phyloP scores from a whole-genome alignment of 768 basidiomycete species.

The Termitomyces sp. region DNA sequence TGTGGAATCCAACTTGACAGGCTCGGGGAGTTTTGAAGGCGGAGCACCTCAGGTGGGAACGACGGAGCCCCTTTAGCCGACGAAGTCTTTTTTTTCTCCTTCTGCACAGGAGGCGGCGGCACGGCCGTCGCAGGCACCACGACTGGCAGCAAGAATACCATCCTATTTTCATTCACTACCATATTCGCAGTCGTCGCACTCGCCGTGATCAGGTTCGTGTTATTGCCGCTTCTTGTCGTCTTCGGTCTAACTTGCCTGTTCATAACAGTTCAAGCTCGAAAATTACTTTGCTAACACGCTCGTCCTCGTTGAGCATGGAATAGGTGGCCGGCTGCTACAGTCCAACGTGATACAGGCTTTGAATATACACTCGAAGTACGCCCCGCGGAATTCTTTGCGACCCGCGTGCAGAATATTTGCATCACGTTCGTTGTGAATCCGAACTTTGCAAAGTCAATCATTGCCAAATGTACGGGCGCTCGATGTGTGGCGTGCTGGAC shows the following conservation, averaged over 20 bases:
- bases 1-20: too few species aligned
- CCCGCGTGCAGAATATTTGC: too few species aligned
- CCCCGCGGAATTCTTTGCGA: too few species aligned
- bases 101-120: not conserved
- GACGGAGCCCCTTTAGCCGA: conserved; percentile 72
- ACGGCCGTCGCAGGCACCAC: conserved; percentile 23
- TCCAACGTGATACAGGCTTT: too few species aligned
- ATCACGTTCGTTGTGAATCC: not conserved
- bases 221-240: too few species aligned
- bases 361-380: not conserved
- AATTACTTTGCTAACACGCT: too few species aligned
- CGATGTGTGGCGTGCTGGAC: not conserved
- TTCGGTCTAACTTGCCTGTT: too few species aligned
- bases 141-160: conserved; percentile 48
- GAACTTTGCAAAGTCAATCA: not conserved
- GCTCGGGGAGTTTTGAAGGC: conserved; percentile 30
- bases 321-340: too few species aligned
- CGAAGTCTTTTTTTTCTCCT: conserved; percentile 18
- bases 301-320: too few species aligned
- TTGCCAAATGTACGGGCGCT: not conserved
- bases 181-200: conserved; percentile 83
- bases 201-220: too few species aligned
- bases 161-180: conserved; percentile 89
- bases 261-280: too few species aligned
- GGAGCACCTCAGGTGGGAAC: conserved; percentile 52